Percentiles rank a stretch among this genome's conserved stretches.
Conservation (phyloP, 805 yeast species). For the Priceomyces melissophilus region DNA sequence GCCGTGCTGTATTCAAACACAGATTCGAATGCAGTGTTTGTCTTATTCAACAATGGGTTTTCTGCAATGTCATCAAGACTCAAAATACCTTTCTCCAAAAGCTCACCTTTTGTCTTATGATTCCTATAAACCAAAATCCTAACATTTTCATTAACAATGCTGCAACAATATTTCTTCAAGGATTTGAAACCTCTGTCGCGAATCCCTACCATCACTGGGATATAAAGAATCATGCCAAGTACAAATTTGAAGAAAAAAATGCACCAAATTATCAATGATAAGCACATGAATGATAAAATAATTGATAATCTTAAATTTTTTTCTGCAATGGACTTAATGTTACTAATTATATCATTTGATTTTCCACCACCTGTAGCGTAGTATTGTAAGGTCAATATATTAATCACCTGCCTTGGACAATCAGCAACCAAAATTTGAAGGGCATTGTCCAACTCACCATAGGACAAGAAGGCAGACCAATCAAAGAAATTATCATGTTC, state of each 20-base stretch:
- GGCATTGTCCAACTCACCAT: slow-evolving; percentile 62
- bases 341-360: slow-evolving; percentile 40
- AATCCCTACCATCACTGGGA: slow-evolving; percentile 49
- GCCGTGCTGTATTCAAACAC: slow-evolving; percentile 3
- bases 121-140: slow-evolving; percentile 46
- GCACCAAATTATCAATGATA: slow-evolving; percentile 72
- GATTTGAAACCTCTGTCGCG: slow-evolving; percentile 37
- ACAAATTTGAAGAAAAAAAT: slow-evolving; percentile 57
- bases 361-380: slow-evolving; percentile 48
- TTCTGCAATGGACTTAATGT: slow-evolving; percentile 56
- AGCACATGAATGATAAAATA: slow-evolving; percentile 70
- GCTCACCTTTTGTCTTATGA: slow-evolving; percentile 34
- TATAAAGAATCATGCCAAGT: slow-evolving; percentile 49
- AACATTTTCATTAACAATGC: slow-evolving; percentile 55
- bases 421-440: slow-evolving; percentile 67
- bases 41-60: slow-evolving; percentile 23
- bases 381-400: slow-evolving; percentile 62
- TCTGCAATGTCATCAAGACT: slow-evolving; percentile 19
- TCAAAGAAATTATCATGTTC: slow-evolving; percentile 62
- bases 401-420: slow-evolving; percentile 82
- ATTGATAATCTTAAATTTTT: slow-evolving; percentile 63
- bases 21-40: slow-evolving; percentile 11
- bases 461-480: slow-evolving; percentile 63
- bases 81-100: slow-evolving; percentile 28
- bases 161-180: slow-evolving; percentile 60